Evolutionary conservation across 805 yeast genomes (phyloP), one percentile per base, ranked within the genome.

Genomic region (Saturnispora dispora): DNA sequence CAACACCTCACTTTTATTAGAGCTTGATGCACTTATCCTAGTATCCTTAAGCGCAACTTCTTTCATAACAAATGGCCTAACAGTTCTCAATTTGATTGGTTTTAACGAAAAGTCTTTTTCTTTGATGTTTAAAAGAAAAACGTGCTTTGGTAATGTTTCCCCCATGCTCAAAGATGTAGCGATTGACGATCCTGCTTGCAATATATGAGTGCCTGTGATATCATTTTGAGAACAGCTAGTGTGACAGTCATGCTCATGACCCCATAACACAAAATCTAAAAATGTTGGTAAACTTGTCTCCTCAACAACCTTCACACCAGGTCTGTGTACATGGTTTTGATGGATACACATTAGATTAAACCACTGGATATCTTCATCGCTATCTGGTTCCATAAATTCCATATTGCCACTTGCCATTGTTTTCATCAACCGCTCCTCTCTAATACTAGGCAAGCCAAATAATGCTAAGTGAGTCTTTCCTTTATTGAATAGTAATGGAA

Each of bases 241-340:
- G 4, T 83, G 74, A 61, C 97, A 88, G 63, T 93, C 97, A 66
- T 93, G 99, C 64, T 93, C 99, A 66, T 93, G 99, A 17, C 99
- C 99, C 99, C 99, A 93, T 2, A 90, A 69, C 0, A 93, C 82
- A 52, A 91, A 71, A 62, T 93, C 89, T 45, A 93, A 60, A 62
- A 90, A 89, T 8, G 75, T 71, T 0, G 98, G 99, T 23, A 93
- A 68, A 58, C 86, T 85, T 49, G 74, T 75, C 56, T 90, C 98
- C 5, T 97, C 98, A 4, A 93, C 71, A 57, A 85, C 85, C 4
- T 88, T 82, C 0, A 95, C 86, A 43, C 81, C 80, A 1, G 95
- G 79, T 60, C 90, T 90, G 5, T 84, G 80, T 2, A 82, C 76
- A 62, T 87, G 96, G 66, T 93, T 93, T 67, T 93, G 99, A 66